Evolutionary conservation across 2,329 filamentous ascomycete genomes (phyloP), one percentile per base, ranked within the genome.

Genomic region (Aspergillus sclerotialis): DNA sequence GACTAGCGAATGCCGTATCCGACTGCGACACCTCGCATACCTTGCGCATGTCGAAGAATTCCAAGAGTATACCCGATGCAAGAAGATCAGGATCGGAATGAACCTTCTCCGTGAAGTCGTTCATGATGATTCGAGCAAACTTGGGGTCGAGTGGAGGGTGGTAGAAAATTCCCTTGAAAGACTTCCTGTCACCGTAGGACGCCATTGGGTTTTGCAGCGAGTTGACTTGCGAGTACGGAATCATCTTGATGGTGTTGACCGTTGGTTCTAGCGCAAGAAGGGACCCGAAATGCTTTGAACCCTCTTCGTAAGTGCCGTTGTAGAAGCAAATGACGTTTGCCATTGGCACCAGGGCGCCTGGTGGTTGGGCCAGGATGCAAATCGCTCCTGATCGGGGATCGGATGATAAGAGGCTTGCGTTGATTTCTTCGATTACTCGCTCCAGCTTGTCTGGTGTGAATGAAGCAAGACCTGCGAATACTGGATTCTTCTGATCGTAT

Each of bases 371-470:
- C 8, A 53, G 42, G 26, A 58, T 38, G 17, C 45, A 51, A 27
- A 61, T 49, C 2, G 53, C 53, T 2, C 45, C 51, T 2, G 75
- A 76, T 38, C 77, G 71, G 7, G 71, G 68, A 10, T 80, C 73
- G 0, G 75, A 76, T 1, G 73, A 71, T 3, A 71, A 73, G 1
- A 77, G 65, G 1, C 72, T 72, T 2, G 68, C 68, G 4, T 54
- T 54, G 6, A 55, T 25, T 7, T 38, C 32, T 14, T 46, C 41
- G 10, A 57, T 33, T 2, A 57, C 38, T 1, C 8, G 5, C 17
- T 55, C 48, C 11, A 59, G 32, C 12, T 52, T 47, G 5, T 53
- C 45, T 0, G 52, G 41, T 1, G 43, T 23, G 23, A 48, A 59
- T 4, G 41, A 44, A n/a, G 55, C 36, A 2, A 63, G 37, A 0